Evolutionary conservation across 495 filamentous ascomycete genomes (phyloP).

Genomic region (Xylaria sp.): DNA sequence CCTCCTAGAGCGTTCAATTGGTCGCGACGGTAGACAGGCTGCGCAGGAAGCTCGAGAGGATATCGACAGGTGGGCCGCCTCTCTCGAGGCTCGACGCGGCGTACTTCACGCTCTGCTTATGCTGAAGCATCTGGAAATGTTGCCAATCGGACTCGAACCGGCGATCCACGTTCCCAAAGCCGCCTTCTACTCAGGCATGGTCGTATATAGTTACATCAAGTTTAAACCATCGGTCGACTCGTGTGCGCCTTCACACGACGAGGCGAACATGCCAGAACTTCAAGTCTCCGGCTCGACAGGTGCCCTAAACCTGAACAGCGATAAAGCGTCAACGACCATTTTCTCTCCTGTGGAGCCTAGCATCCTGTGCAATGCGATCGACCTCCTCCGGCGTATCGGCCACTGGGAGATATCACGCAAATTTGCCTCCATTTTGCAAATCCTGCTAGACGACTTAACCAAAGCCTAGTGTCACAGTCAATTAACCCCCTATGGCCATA

Average conservation of each 20-base stretch:
- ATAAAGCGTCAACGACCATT: conserved; percentile 15
- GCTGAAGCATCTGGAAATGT: conserved; percentile 25
- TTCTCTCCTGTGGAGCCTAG: conserved; percentile 27
- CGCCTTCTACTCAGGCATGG: conserved; percentile 21
- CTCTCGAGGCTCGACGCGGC: conserved; percentile 20
- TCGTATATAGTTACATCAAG: conserved; percentile 27
- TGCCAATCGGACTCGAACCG: conserved; percentile 25
- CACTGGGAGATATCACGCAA: conserved; percentile 47
- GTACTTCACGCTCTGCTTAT: conserved; percentile 22
- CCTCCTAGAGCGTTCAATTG: conserved; percentile 34
- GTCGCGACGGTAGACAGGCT: conserved; percentile 16
- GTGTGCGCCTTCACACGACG: conserved; percentile 21
- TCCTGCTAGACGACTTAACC: conserved; percentile 25
- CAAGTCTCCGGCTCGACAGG: conserved; percentile 10
- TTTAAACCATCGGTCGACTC: conserved; percentile 17
- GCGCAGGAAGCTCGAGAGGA: conserved; percentile 20
- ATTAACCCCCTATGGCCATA: background rate
- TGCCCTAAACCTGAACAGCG: conserved; percentile 6
- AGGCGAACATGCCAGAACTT: conserved; percentile 21
- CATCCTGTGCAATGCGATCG: conserved; percentile 34
- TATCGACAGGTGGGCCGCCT: conserved; percentile 14
- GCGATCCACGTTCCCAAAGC: conserved; percentile 27
- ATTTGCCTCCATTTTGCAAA: conserved; percentile 37
- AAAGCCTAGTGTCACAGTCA: conserved; percentile 13
- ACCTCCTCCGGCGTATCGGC: conserved; percentile 44